A percentile compares a stretch with the other conserved stretches of the same genome.
Evolutionary conservation across 2,329 filamentous ascomycete genomes (phyloP).

Genomic region (Coniochaeta hoffmannii): DNA sequence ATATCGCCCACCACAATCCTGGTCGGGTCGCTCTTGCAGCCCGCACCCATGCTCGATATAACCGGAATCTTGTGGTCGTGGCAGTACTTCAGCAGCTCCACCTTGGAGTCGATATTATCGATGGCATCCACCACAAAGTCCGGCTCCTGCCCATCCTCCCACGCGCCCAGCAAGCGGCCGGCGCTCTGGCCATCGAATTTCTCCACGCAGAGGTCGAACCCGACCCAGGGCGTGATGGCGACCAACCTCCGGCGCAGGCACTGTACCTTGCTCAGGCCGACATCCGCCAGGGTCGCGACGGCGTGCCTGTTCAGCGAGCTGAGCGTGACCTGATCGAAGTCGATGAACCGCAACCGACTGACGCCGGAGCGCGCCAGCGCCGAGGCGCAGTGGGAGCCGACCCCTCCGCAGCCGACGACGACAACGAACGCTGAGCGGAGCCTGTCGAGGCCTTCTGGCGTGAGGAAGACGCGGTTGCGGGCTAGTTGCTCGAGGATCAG

Average conservation of each 20-base stretch:
- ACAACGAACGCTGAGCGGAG: conserved; percentile 78
- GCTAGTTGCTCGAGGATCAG: conserved; percentile 92
- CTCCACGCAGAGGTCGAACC: conserved; percentile 79
- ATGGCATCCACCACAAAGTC: conserved; percentile 96
- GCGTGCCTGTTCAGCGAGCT: conserved; percentile 95
- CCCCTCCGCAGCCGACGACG: conserved; percentile 87
- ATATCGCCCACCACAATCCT: conserved; percentile 88
- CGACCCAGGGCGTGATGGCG: conserved; percentile 85
- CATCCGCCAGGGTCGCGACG: conserved; percentile 86
- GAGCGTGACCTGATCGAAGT: conserved; percentile 96
- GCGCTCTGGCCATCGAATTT: conserved; percentile 69
- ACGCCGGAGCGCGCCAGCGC: conserved; percentile 86
- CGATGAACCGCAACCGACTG: conserved; percentile 78
- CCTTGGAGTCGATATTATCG: conserved; percentile 97
- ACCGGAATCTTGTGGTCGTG: conserved; percentile 69
- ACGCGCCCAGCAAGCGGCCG: conserved; percentile 57
- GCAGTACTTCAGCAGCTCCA: conserved; percentile 83
- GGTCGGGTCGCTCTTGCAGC: conserved; percentile 82
- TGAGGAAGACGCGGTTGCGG: conserved; percentile 86
- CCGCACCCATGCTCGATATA: conserved; percentile 93
- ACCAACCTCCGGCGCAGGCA: conserved; percentile 74
- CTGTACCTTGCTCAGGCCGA: conserved; percentile 85
- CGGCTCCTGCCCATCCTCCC: conserved; percentile 57
- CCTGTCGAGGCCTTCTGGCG: conserved; percentile 69
- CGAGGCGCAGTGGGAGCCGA: conserved; percentile 85